Evolutionary conservation across 345 rosid species (phyloP).

Genomic region (Acer campestre): DNA sequence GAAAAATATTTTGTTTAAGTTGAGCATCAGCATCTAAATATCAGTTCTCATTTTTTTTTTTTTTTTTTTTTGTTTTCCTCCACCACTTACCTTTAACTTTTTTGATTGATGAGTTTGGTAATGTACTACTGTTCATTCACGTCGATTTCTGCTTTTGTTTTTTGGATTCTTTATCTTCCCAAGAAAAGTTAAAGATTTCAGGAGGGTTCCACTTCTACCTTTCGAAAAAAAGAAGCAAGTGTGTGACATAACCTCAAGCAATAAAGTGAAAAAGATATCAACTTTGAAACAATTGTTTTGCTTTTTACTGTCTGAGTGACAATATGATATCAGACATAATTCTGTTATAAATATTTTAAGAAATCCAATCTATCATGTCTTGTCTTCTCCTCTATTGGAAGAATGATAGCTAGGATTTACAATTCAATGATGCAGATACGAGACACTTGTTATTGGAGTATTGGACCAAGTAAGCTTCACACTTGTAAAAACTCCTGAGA

Average conservation of each 20-base stretch:
- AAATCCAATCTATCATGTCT: too few relatives aligned
- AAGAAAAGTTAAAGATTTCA: constrained; percentile 24
- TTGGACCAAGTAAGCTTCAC: too few relatives aligned
- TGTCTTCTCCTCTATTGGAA: too few relatives aligned
- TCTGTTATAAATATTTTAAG: not conserved
- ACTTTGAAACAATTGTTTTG: not conserved
- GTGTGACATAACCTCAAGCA: constrained; percentile 18
- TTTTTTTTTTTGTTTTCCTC: not conserved
- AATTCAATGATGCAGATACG: too few relatives aligned
- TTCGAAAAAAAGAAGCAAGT: constrained; percentile 2
- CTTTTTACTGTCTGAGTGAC: not conserved
- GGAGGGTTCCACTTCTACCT: not conserved
- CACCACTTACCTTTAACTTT: constrained; percentile 19
- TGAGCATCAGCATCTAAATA: constrained; percentile 30
- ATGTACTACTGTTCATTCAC: constrained; percentile 38
- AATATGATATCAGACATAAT: not conserved
- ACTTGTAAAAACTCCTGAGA: too few relatives aligned
- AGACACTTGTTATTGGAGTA: too few relatives aligned
- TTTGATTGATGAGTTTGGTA: constrained; percentile 32
- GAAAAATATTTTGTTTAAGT: constrained; percentile 11
- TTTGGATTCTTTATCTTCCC: constrained; percentile 46
- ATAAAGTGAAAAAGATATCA: not conserved
- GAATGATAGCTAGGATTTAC: too few relatives aligned
- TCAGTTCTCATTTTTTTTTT: not conserved
- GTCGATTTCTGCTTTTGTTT: constrained; percentile 19